Base-by-base conservation (phyloP, 495 filamentous ascomycete genomes). In the Polyplosphaeria fusca region DNA sequence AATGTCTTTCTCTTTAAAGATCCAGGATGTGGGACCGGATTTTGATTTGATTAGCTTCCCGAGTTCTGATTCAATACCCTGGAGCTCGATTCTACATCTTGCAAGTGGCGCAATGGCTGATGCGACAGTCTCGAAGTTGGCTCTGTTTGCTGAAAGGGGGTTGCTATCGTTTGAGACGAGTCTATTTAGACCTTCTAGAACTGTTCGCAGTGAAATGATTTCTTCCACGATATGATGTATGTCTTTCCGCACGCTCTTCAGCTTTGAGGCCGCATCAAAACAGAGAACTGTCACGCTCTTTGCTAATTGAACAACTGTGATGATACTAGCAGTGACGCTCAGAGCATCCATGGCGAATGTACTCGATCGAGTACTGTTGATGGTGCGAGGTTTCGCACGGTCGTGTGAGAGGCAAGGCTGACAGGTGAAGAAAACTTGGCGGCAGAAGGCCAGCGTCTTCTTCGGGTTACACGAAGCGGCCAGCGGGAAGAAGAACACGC, bases 301-400 rank as follows among this genome's bases (percentile, higher is more conserved):
- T 3, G 53, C 23, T n/a, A 56, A 4, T 22, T 48, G 32, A 3
- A 56, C 23, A 19, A 49, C 20, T 24, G 46, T 32, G 16, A 58
- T 58, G 24, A 58, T 32, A 20, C 45, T 49, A 14, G 54, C 46
- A 32, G 54, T 51, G 1, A 35, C 12, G n/a, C 54, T 51, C 5
- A 58, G 27, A 1, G 39, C 24, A n/a, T 58, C 46, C 46, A 58
- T 58, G 3, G 41, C 5, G 37, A 5, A n/a, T n/a, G n/a, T n/a
- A n/a, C n/a, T n/a, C n/a, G n/a, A n/a, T n/a, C n/a, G n/a, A n/a
- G n/a, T n/a, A n/a, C n/a, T n/a, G n/a, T n/a, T n/a, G n/a, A n/a
- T n/a, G n/a, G n/a, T n/a, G n/a, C n/a, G n/a, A n/a, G n/a, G n/a
- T n/a, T n/a, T n/a, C n/a, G n/a, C n/a, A n/a, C n/a, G n/a, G n/a